Base-by-base conservation (phyloP, 352 stramenopile species). In the Phytophthora vignae region DNA sequence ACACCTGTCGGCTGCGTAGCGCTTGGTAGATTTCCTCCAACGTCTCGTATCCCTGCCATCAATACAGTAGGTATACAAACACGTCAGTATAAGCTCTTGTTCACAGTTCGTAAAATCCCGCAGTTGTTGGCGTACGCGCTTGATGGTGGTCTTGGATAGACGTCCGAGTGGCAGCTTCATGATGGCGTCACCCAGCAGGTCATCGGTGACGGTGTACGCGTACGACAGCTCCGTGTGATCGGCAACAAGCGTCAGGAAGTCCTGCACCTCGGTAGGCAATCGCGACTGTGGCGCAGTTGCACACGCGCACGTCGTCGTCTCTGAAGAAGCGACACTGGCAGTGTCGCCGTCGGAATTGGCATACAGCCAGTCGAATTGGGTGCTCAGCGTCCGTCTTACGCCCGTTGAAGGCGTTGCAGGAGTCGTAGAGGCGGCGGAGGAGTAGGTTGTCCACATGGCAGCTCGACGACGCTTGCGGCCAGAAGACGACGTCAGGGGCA, bases 21-120 rank as follows among this genome's bases (percentile, higher is more conserved):
- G 83, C 82, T 57, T 90, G 76, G 59, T 87, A 83, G 42, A 92
- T 85, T 38, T 85, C 69, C 46, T 91, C 72, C 52, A 92, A 71
- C 27, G 83, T 85, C 38, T 90, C 82, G 56, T 90, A 90, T 54
- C 85, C 85, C 78, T 90, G 60, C 60, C 19, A 58, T 40, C 12
- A 50, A 44, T n/a, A 12, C 29, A 67, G 4, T 15, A 55, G 1
- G 4, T 15, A 38, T 12, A 38, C 11, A 38, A 42, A 42, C 33
- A 58, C 46, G 15, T 68, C 21, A 69, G 33, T n/a, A 62, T 10
- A 17, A 36, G 53, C 21, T 60, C 3, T 12, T 42, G 11, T 44
- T 17, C 31, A 11, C 3, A 58, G 15, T 17, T 69, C 21, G 52
- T 25, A 55, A 29, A 44, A 27, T 40, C 6, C 11, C 72, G 40